Base-by-base conservation (phyloP, 305 asterid species). In the Rubia tinctorum region DNA sequence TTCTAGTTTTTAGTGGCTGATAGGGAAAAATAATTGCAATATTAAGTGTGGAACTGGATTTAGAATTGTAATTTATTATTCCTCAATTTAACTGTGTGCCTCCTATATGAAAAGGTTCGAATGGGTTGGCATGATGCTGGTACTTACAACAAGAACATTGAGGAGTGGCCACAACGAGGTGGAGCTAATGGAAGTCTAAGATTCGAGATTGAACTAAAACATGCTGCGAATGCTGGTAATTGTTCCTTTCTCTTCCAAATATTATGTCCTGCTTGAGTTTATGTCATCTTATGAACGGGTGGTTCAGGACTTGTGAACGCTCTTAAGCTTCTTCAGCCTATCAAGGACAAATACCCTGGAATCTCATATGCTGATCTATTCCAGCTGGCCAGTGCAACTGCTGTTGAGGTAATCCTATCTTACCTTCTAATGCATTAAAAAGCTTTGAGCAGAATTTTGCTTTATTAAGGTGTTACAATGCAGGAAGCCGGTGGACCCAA, bases 91-190 rank as follows among this genome's bases (percentile, higher is more conserved):
- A 51, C 45, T 34, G 23, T 34, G 49, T 63, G 15, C 65, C 51
- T 67, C 59, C 51, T 67, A 53, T 75, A 68, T 44, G 59, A 51
- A 75, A 78, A 94, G 99, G 95, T 94, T 69, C 97, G 98, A 25
- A 78, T 92, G 75, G 99, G 98, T 55, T 94, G 99, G 99, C 99
- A 94, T 82, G 97, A 94, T 85, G 90, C 99, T 47, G 97, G 99
- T 79, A 91, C 99, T 43, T 91, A 90, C 76, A 89, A 94, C 84
- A 89, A 90, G 85, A 86, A 86, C 73, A 90, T 94, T 74, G 88
- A 82, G 81, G 99, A 94, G 67, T 94, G 96, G 95, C 99, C 98
- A 63, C 81, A 78, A 76, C 82, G 97, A 78, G 99, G 98, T 75
- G 99, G 99, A 77, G 97, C 97, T 71, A 94, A 94, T 81, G 98